Evolutionary conservation across 2,329 filamentous ascomycete species (phyloP), one percentile per base, ranked within the genome.

Genomic region (Colletotrichum limetticola): DNA sequence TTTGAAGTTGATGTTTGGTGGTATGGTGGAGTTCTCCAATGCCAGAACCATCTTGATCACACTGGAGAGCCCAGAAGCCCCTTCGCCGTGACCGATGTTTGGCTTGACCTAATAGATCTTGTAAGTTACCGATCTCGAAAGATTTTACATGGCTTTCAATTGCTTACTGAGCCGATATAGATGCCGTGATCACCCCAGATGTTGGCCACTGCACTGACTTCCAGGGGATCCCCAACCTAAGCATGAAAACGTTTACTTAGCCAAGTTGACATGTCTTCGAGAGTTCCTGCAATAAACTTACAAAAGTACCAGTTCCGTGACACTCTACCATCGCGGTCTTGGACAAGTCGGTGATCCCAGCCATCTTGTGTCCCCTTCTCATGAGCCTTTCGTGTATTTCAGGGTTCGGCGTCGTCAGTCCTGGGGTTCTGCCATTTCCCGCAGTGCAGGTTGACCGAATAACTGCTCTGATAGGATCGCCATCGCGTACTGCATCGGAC

Each of bases 151-250:
- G 35, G 5, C 1, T 7, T 1, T 9, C 5, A 11, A 3, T 4
- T 12, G 5, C 57, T 2, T 59, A 76, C 12, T 78, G 80, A 24
- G 37, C 80, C 80, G 32, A 81, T 80, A 46, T 76, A 75, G 0
- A 79, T 74, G 0, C 77, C 78, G 3, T 74, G 42, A 1, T 76
- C 63, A 0, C 76, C 78, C 73, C 82, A 83, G 1, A 80, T 77
- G 1, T 70, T 74, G 0, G 75, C 74, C 14, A 86, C 78, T 0
- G 82, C 84, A 1, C 61, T 59, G 0, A 80, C 76, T 69, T 86
- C 85, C 0, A 79, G 69, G 0, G 88, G 88, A 72, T 91, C 89
- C 2, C 89, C 89, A 1, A 86, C 85, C 52, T 73, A 12, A 1
- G 11, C 30, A 22, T 16, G 16, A 5, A 1, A 6, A 24, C 2